Base-by-base conservation (phyloP, 2,329 filamentous ascomycete genomes). In the Thelonectria blattea region DNA sequence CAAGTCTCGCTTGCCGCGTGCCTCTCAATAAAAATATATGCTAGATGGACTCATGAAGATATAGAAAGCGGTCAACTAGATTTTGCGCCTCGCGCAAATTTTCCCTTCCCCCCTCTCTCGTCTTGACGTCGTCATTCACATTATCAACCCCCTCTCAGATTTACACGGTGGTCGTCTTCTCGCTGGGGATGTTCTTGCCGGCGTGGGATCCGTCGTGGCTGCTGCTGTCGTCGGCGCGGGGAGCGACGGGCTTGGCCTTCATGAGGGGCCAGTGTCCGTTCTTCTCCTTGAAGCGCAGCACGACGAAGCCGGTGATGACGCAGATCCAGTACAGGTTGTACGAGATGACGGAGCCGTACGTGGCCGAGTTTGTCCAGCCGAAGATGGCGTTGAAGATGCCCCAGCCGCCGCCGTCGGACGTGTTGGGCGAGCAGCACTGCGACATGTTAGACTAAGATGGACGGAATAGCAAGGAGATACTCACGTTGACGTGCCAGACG, bases 281-380 rank as follows among this genome's bases (percentile, higher is more conserved):
- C 37, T 65, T 67, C 77, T 95, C 91, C 64, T 84, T 84, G 77
- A 86, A 91, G 43, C 88, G 82, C 81, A 94, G 83, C 34, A 79
- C 66, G 14, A 86, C 62, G 72, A 94, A 91, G 5, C 82, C 83
- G 15, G 92, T 82, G 58, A 93, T 92, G 65, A 95, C 85, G 9
- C 80, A 81, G 52, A 95, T 77, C 93, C 92, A 97, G 79, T 96
- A 96, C 15, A 94, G 60, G 73, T 95, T 96, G 79, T 96, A 96
- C 1, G 90, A 88, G 64, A 96, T 87, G 65, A 96, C 90, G 1
- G 91, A 93, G 52, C 92, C 92, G 69, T 94, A 93, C 2, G 92
- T 96, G 5, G 91, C 93, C 12, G 90, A 92, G 79, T 96, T 96
- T 62, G 88, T 85, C 93, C 93, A 97, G 60, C 93, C 92, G 11